Evolutionary conservation across 257 asterid genomes (phyloP).

Genomic region (Verbena officinalis): DNA sequence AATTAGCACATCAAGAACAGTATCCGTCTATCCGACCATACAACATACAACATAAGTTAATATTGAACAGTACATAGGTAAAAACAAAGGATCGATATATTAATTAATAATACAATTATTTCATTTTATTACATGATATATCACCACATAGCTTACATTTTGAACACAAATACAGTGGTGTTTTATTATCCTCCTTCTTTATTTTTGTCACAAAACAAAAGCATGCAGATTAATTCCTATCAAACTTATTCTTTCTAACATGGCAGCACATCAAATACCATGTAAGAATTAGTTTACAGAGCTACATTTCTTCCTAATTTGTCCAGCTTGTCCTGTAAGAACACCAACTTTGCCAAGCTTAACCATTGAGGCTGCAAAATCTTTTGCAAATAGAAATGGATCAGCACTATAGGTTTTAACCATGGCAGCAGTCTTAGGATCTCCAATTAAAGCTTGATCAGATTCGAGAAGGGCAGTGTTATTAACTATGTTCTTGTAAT

Average conservation of each 20-base stretch:
- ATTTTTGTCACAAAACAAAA: not conserved
- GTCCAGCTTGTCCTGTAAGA: conserved; percentile 55
- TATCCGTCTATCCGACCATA: too few relatives aligned
- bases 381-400: conserved; percentile 44
- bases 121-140: not conserved
- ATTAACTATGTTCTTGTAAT: conserved; percentile 53
- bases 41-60: too few relatives aligned
- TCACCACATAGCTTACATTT: not conserved
- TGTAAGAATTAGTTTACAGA: conserved; percentile 39
- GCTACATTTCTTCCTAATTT: conserved; percentile 65
- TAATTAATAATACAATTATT: too few relatives aligned
- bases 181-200: not conserved
- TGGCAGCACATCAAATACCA: not conserved
- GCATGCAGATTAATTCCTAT: not conserved
- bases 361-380: conserved; percentile 70
- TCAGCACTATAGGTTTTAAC: conserved; percentile 52
- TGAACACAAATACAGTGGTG: not conserved
- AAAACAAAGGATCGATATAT: too few relatives aligned
- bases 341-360: conserved; percentile 67
- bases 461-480: conserved; percentile 73
- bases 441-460: conserved; percentile 62
- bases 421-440: conserved; percentile 59
- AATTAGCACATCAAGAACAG: too few relatives aligned
- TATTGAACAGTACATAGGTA: too few relatives aligned
- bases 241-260: not conserved